These are phyloP conservation scores for Raddia distichophylla DNA, from an alignment of 176 grass and related monocot genomes.

Conservation along the genomic window DNA sequence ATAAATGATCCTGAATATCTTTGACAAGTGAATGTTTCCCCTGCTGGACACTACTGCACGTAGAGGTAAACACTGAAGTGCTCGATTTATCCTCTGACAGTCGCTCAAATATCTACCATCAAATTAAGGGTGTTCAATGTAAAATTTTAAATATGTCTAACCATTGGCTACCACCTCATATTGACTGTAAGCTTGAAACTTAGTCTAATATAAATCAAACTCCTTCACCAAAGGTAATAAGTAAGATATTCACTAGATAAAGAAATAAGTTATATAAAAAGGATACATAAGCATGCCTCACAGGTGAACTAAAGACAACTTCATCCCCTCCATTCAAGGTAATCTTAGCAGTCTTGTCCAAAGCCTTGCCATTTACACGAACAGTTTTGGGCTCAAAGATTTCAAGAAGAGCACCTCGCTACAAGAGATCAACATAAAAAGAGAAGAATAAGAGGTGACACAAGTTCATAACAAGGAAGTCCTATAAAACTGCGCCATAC, in stretches of 20 bases:
- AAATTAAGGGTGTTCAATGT: slow-evolving; percentile 64
- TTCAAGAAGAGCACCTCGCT: slow-evolving; percentile 81
- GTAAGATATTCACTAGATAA: slow-evolving; percentile 2
- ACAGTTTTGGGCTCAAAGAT: slow-evolving; percentile 71
- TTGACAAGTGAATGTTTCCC: slow-evolving; percentile 47
- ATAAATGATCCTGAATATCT: slow-evolving; percentile 59
- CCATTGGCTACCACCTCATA: slow-evolving; percentile 18
- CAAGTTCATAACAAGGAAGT: slow-evolving; percentile 6
- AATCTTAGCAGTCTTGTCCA: slow-evolving; percentile 78
- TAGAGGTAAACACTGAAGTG: slow-evolving; percentile 53
- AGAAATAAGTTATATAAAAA: slow-evolving; percentile 42
- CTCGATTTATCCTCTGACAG: slow-evolving; percentile 69
- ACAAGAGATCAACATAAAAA: slow-evolving; percentile 14
- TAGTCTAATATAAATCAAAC: slow-evolving; percentile 26
- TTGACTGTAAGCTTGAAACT: neutral
- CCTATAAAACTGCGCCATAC: slow-evolving; percentile 45
- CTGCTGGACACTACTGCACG: slow-evolving; percentile 43
- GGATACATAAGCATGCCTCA: slow-evolving; percentile 92
- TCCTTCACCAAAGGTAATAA: slow-evolving; percentile 29
- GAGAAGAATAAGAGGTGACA: neutral
- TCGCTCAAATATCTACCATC: slow-evolving; percentile 87
- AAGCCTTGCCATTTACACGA: slow-evolving; percentile 82
- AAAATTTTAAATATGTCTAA: slow-evolving; percentile 29
- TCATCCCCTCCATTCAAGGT: slow-evolving; percentile 87
- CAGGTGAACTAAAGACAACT: slow-evolving; percentile 75